Evolutionary conservation across 2,329 filamentous ascomycete species (phyloP), one percentile per base, ranked within the genome.

Genomic region (Aspergillus arachidicola): DNA sequence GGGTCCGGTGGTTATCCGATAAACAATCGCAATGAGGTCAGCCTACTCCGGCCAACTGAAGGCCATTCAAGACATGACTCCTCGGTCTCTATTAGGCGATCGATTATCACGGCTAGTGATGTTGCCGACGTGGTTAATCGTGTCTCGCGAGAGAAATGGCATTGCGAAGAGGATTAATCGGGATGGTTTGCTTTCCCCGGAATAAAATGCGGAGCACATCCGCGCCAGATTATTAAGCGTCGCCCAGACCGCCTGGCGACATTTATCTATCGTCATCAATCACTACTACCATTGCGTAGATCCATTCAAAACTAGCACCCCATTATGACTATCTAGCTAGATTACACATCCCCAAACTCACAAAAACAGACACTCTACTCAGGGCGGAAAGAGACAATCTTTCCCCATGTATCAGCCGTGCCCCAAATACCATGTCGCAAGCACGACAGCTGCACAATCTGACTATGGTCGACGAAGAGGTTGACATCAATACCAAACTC

Each of bases 401-500:
- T 85, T 19, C 84, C 84, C 77, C 84, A 86, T 0, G 83, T 85
- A 68, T 86, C 83, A 9, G 82, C 81, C 71, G 81, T 86, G 3
- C 84, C 84, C 83, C 83, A 86, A 50, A 86, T 85, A 0, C 84
- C 84, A 46, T 79, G 76, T 45, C 83, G 76, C 64, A 86, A 69
- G 62, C 83, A 84, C 28, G 78, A 81, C 60, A 87, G 67, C 75
- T 87, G 84, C 62, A 86, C 84, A 68, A 86, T 85, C 76, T 86
- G 84, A 43, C 83, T 85, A 69, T 86, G 83, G 66, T 86, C 84
- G 58, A 87, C 83, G 71, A 86, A 86, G 36, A 86, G 66, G 66
- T 87, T 86, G 48, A 86, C 83, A 68, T 86, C 83, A 34, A 83
- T 79, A 6, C 85, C 84, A 71, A 86, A 87, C 70, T 86, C 83